phyloP scores from a whole-genome alignment of 1,139 yeast genomes.

The Candida sp. region DNA sequence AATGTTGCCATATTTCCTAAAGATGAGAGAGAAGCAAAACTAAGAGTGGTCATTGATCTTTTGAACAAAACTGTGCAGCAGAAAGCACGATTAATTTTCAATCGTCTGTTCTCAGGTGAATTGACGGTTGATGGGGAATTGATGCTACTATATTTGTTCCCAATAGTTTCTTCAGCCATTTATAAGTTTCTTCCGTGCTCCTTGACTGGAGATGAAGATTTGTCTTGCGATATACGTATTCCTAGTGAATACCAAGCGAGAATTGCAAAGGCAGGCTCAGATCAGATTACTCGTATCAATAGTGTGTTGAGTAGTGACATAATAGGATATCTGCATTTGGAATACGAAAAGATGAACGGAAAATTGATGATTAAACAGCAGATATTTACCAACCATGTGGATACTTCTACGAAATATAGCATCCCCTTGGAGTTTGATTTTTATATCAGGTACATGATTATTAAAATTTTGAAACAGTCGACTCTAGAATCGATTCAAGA shows the following conservation, averaged over 20 bases:
- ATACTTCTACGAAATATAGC: background rate
- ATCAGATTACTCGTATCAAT: slow-evolving; percentile 1
- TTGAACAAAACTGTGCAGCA: slow-evolving; percentile 11
- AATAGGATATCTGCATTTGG: slow-evolving; percentile 3
- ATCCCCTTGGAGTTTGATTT: slow-evolving; percentile 1
- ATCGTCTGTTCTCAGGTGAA: slow-evolving; percentile 1
- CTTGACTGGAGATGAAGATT: background rate
- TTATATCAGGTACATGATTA: slow-evolving; percentile 1
- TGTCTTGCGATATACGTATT: background rate
- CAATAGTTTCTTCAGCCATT: background rate
- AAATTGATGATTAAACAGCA: background rate
- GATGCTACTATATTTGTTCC: slow-evolving; percentile 1
- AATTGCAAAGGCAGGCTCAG: background rate
- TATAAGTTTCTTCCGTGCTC: slow-evolving; percentile 2
- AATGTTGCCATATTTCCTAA: slow-evolving; percentile 4
- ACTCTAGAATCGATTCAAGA: background rate
- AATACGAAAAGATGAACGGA: background rate
- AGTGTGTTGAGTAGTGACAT: background rate
- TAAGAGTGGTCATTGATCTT: slow-evolving; percentile 8
- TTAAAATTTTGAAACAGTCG: background rate
- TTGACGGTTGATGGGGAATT: background rate
- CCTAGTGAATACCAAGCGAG: slow-evolving; percentile 1
- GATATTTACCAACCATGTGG: too few species aligned
- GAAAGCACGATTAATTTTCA: slow-evolving; percentile 7
- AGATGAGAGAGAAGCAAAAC: slow-evolving; percentile 6